These are phyloP conservation scores for Zoysia japonica DNA, from an alignment of 176 grass and related monocot species.

Conservation along the genomic window DNA sequence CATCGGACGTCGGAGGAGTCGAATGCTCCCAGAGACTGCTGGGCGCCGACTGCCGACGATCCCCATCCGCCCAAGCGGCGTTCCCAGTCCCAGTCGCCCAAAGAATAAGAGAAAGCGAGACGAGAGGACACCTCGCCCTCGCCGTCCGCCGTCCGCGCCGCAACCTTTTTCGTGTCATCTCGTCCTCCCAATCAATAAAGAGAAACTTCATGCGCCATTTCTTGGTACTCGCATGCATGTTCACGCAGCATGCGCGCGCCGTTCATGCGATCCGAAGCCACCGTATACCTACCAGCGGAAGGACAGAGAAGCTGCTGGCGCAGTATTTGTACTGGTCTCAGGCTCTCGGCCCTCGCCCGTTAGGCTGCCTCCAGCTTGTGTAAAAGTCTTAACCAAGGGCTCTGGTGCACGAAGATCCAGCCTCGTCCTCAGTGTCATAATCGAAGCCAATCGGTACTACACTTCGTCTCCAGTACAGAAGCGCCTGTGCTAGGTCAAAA, in stretches of 20 bases:
- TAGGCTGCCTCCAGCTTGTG: not conserved
- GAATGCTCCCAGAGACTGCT: too few relatives aligned
- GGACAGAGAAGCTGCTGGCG: not conserved
- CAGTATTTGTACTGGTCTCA: not conserved
- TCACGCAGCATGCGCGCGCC: not conserved
- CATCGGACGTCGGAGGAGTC: too few relatives aligned
- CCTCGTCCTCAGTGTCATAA: not conserved
- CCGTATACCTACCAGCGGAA: not conserved
- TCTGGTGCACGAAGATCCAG: not conserved
- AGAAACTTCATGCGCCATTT: not conserved
- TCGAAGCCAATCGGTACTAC: not conserved
- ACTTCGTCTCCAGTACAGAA: not conserved
- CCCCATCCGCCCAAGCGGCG: not conserved
- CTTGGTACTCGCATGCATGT: not conserved
- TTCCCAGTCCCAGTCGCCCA: not conserved
- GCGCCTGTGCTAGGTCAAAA: not conserved
- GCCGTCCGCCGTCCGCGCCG: constrained; percentile 21
- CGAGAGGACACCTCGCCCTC: not conserved
- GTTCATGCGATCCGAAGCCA: not conserved
- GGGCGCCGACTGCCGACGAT: too few relatives aligned
- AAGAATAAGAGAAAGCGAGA: not conserved
- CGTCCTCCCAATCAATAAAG: not conserved
- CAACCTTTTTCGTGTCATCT: not conserved
- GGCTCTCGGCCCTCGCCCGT: not conserved
- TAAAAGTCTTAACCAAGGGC: not conserved